Evolutionary conservation across 2,329 filamentous ascomycete species (phyloP), one percentile per base, ranked within the genome.

Genomic region (Endocalyx cinctus): DNA sequence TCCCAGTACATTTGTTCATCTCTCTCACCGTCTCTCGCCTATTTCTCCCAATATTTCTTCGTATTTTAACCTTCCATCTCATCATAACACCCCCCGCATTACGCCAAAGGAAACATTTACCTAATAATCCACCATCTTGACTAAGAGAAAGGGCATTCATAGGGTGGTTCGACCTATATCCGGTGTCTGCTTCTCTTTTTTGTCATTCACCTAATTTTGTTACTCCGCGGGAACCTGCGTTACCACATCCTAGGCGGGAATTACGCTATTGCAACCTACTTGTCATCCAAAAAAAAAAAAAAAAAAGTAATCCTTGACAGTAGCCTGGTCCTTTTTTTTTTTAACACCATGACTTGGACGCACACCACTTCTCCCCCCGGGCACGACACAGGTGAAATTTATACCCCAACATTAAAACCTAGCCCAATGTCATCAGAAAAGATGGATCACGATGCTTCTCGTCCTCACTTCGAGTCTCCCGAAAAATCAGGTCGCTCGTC

Each of bases 401-500:
- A 28, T 14, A 33, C 29, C 34, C 29, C 32, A 41, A 37, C 40
- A 38, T 44, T 47, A 49, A 47, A 39, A 39, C 36, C 35, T n/a
- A 39, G 32, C 33, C 45, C 46, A 37, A 34, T 40, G 12, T 43
- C 49, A 39, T 31, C 23, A 35, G 35, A 39, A 46, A 55, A 47
- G 38, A 58, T 55, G 52, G 47, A 53, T 35, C 44, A 42, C 31
- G 33, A 38, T 29, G 50, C 46, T 42, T 43, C 27, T 19, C 43
- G 39, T 33, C 47, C 43, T 42, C 48, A 38, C 26, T 34, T 34
- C 27, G 53, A 27, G 14, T 44, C 59, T 29, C 58, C 58, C 33
- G 57, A 63, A 44, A 58, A 57, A 41, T 54, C 52, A 37, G 57
- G 55, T 42, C 70, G 74, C 39, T 71, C 72, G 18, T 79, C 75